phyloP scores from a whole-genome alignment of 768 basidiomycete genomes.

The Suillus placidus region DNA sequence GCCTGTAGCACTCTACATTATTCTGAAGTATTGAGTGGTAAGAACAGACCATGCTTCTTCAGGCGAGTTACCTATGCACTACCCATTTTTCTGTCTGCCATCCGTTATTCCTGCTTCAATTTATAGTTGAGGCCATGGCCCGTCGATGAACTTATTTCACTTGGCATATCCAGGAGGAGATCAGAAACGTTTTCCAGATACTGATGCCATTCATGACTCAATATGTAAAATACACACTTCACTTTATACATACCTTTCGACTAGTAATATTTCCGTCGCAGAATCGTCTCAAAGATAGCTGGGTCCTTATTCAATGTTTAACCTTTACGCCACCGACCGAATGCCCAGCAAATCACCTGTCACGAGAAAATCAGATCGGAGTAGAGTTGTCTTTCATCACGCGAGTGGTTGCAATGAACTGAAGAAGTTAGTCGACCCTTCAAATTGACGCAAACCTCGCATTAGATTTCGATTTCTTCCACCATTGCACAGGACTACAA shows the following conservation, averaged over 20 bases:
- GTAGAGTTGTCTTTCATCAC: background rate
- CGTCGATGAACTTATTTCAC: background rate
- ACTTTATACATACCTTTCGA: background rate
- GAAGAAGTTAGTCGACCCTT: background rate
- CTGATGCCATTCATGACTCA: background rate
- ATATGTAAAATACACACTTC: background rate
- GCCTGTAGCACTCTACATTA: constrained; percentile 72
- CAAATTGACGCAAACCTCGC: background rate
- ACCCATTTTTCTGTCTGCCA: background rate
- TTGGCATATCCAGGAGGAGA: background rate
- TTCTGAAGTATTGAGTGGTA: constrained; percentile 62
- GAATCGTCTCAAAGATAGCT: background rate
- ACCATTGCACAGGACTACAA: constrained; percentile 6
- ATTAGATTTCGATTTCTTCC: constrained; percentile 15
- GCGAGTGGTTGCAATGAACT: background rate
- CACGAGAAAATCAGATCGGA: background rate
- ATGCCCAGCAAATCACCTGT: background rate
- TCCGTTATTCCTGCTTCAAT: background rate
- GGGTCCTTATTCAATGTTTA: background rate
- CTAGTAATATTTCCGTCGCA: background rate
- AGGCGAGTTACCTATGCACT: background rate
- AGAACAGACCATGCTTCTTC: background rate
- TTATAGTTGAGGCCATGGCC: background rate
- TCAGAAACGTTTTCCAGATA: background rate
- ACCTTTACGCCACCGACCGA: background rate